phyloP scores from a whole-genome alignment of 2,329 filamentous ascomycete species.

The Tympanopsis confertula region DNA sequence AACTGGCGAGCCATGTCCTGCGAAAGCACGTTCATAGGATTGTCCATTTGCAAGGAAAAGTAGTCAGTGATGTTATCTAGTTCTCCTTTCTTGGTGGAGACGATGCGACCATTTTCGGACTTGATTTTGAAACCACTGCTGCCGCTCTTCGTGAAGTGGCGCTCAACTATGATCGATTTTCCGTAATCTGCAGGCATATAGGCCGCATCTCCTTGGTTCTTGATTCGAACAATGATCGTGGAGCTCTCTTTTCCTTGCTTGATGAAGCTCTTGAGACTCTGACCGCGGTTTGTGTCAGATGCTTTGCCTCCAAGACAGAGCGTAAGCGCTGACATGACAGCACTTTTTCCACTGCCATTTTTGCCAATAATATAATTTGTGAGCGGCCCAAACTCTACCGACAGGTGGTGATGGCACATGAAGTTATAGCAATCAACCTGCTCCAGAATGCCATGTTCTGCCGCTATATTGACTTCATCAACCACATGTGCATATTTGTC shows the following conservation, averaged over 20 bases:
- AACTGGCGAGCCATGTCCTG: constrained; percentile 59
- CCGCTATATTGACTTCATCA: not conserved
- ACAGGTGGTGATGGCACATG: constrained; percentile 56
- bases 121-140: constrained; percentile 53
- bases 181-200: constrained; percentile 52
- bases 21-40: constrained; percentile 59
- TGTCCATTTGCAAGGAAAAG: constrained; percentile 56
- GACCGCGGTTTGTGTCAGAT: constrained; percentile 51
- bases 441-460: not conserved
- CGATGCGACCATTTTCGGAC: constrained; percentile 37
- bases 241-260: constrained; percentile 47
- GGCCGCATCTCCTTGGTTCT: constrained; percentile 46
- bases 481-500: not conserved
- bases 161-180: constrained; percentile 49
- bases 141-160: constrained; percentile 44
- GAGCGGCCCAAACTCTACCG: constrained; percentile 48
- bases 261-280: constrained; percentile 52
- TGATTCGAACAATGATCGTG: constrained; percentile 49
- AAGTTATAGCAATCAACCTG: constrained; percentile 12
- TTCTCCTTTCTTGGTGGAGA: constrained; percentile 49
- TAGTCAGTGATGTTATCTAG: constrained; percentile 56
- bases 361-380: constrained; percentile 65
- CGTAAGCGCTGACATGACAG: constrained; percentile 53
- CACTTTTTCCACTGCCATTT: constrained; percentile 62
- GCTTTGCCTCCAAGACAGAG: constrained; percentile 57